These are phyloP conservation scores for Perkinsus olseni DNA, from an alignment of 169 alveolate genomes.

Conservation along the genomic window DNA sequence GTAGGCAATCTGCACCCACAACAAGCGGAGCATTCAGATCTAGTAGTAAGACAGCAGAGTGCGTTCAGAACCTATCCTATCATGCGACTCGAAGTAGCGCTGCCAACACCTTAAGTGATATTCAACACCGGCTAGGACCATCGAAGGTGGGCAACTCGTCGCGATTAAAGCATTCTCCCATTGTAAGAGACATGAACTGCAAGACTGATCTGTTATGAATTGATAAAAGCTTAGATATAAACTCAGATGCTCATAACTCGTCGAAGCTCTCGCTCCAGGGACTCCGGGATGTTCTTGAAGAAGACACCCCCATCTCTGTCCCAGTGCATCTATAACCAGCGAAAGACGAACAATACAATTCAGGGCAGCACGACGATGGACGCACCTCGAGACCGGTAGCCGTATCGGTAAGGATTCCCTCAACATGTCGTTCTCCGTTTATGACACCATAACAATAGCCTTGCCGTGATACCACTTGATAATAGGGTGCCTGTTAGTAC, in stretches of 20 bases:
- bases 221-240: not conserved
- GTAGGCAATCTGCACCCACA: too few species aligned
- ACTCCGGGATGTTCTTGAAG: not conserved
- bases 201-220: not conserved
- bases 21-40: too few species aligned
- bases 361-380: not conserved
- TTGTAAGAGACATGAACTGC: too few species aligned
- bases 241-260: not conserved
- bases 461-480: not conserved
- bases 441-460: not conserved
- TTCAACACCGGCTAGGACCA: too few species aligned
- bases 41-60: too few species aligned
- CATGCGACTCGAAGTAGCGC: too few species aligned
- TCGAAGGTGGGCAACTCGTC: too few species aligned
- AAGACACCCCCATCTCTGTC: not conserved
- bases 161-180: too few species aligned
- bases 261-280: not conserved
- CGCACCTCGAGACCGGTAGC: not conserved
- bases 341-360: not conserved
- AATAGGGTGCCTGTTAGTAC: not conserved
- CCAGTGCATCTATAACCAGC: not conserved
- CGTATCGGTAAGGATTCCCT: not conserved
- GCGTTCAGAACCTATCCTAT: too few species aligned
- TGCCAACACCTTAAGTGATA: too few species aligned
- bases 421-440: not conserved